These are phyloP conservation scores for Epichloe scottii DNA, from an alignment of 2,329 filamentous ascomycete genomes.

Conservation along the genomic window DNA sequence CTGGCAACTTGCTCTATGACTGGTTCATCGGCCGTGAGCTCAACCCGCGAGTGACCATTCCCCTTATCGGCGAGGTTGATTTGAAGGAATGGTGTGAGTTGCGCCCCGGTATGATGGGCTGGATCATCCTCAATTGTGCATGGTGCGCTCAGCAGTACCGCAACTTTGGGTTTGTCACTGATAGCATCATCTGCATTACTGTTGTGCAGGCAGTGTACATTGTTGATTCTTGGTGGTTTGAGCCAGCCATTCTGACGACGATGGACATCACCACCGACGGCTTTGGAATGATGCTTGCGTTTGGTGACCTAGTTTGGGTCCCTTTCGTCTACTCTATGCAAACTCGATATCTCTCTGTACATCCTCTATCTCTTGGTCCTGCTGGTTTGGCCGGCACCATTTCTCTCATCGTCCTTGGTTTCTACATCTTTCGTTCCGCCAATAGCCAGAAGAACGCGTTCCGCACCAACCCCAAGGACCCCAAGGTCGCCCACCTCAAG, in stretches of 20 bases:
- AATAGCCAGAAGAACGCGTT: conserved; percentile 95
- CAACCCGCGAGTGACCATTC: conserved; percentile 72
- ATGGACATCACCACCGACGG: conserved; percentile 92
- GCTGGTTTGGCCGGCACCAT: conserved; percentile 52
- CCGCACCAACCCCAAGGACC: conserved; percentile 74
- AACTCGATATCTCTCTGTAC: conserved; percentile 69
- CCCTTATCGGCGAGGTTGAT: conserved; percentile 73
- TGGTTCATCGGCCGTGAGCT: conserved; percentile 95
- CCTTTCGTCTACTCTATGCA: conserved; percentile 82
- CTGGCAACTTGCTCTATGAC: conserved; percentile 81
- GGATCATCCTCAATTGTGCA: conserved; percentile 73
- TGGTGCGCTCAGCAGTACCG: conserved; percentile 83
- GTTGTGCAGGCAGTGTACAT: conserved; percentile 71
- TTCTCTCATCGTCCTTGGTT: conserved; percentile 58
- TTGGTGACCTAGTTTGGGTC: conserved; percentile 87
- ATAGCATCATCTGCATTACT: conserved; percentile 73
- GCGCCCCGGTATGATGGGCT: conserved; percentile 82
- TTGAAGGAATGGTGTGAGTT: conserved; percentile 86
- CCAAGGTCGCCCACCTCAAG: conserved; percentile 64
- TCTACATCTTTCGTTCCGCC: conserved; percentile 82
- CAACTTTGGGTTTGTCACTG: conserved; percentile 68
- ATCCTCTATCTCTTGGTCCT: conserved; percentile 68
- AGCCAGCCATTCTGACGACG: conserved; percentile 78
- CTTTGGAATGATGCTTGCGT: conserved; percentile 89
- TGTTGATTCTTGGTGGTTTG: conserved; percentile 76